Evolutionary conservation across 2,329 filamentous ascomycete species (phyloP).

Genomic region (Alternaria infectoria): DNA sequence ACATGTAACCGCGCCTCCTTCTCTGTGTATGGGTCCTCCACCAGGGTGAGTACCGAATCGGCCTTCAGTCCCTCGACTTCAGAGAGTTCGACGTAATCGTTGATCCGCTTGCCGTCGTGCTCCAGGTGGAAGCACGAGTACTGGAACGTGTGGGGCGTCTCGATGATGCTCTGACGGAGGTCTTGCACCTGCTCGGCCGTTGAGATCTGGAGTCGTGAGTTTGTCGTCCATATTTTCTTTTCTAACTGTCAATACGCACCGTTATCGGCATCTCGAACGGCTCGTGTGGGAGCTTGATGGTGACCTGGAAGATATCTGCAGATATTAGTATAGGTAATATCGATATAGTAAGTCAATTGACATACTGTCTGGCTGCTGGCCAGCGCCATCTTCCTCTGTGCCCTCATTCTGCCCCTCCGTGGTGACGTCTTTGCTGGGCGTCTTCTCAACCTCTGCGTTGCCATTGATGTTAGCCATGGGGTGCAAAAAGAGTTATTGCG

Average conservation of each 20-base stretch:
- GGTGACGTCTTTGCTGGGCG: slow-evolving; percentile 30
- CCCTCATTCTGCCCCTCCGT: slow-evolving; percentile 28
- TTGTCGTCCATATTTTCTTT: not conserved
- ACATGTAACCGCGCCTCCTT: slow-evolving; percentile 97
- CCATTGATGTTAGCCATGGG: slow-evolving; percentile 31
- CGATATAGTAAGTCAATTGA: too few relatives aligned
- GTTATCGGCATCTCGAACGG: slow-evolving; percentile 83
- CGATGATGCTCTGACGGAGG: slow-evolving; percentile 94
- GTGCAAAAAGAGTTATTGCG: not conserved
- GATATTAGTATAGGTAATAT: too few relatives aligned
- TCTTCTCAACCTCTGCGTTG: slow-evolving; percentile 33
- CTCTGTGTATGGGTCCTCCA: slow-evolving; percentile 97
- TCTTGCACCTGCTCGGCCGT: slow-evolving; percentile 97
- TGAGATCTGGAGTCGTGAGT: slow-evolving; percentile 68
- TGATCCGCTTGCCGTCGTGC: slow-evolving; percentile 85
- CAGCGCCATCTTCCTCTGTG: slow-evolving; percentile 34
- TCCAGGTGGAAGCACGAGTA: slow-evolving; percentile 99
- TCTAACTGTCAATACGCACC: slow-evolving; percentile 57
- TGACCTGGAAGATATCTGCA: slow-evolving; percentile 70
- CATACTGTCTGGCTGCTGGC: slow-evolving; percentile 42
- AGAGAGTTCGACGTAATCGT: slow-evolving; percentile 91
- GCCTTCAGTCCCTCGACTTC: slow-evolving; percentile 81
- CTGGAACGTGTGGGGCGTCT: slow-evolving; percentile 89
- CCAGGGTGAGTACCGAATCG: slow-evolving; percentile 78
- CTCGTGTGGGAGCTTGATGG: slow-evolving; percentile 80